A percentile compares a stretch with the other conserved stretches of the same genome.
phyloP scores from a whole-genome alignment of 2,329 filamentous ascomycete genomes.

The Pestalotiopsis sp. region DNA sequence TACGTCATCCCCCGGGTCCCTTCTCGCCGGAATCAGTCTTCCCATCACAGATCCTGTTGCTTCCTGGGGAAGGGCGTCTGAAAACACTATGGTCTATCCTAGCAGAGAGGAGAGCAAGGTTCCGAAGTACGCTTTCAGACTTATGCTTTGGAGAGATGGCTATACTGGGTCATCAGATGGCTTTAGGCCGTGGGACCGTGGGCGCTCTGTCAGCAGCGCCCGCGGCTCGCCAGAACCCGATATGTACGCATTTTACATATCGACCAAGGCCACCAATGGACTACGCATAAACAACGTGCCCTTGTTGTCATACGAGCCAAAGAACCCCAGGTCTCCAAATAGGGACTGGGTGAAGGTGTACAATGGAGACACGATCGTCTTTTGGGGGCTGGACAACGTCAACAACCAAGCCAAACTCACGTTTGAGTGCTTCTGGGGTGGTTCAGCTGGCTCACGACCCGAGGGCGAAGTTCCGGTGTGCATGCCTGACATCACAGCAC shows the following conservation, averaged over 20 bases:
- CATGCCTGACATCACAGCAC: slow-evolving; percentile 40
- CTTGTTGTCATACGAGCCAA: slow-evolving; percentile 58
- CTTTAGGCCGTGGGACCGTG: slow-evolving; percentile 56
- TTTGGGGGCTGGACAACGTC: slow-evolving; percentile 59
- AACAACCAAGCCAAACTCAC: slow-evolving; percentile 44
- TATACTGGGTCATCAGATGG: slow-evolving; percentile 60
- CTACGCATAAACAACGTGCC: slow-evolving; percentile 76
- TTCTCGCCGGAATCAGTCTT: slow-evolving; percentile 63
- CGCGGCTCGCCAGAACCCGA: slow-evolving; percentile 39
- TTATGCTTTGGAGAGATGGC: slow-evolving; percentile 72
- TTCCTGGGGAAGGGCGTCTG: slow-evolving; percentile 74
- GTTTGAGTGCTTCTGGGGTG: slow-evolving; percentile 60
- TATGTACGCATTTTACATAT: slow-evolving; percentile 71
- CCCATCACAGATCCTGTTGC: slow-evolving; percentile 67
- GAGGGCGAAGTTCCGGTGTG: slow-evolving; percentile 36
- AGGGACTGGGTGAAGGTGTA: slow-evolving; percentile 69
- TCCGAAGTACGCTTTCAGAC: slow-evolving; percentile 78
- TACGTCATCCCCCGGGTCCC: slow-evolving; percentile 66
- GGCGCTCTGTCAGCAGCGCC: slow-evolving; percentile 37
- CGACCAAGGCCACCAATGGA: slow-evolving; percentile 75
- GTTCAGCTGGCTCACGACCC: slow-evolving; percentile 46
- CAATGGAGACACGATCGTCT: slow-evolving; percentile 74
- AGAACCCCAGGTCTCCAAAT: slow-evolving; percentile 57
- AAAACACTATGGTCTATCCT: slow-evolving; percentile 70
- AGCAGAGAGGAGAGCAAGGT: slow-evolving; percentile 68